Conservation (phyloP, 306 rosid genomes). For the Luffa aegyptiaca region DNA sequence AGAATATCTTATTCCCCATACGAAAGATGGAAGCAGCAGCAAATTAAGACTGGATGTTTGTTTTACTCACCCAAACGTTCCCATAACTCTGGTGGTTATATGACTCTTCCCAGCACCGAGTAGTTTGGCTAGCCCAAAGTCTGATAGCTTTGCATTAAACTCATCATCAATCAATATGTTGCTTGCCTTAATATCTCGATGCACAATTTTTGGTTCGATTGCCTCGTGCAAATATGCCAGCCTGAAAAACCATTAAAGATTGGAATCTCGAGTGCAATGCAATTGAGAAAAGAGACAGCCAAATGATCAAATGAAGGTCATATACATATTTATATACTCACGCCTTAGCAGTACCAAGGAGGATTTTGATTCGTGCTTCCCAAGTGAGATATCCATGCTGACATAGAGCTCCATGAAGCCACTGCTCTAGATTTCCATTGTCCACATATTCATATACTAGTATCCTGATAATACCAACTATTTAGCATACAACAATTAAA, state of each 20-base stretch:
- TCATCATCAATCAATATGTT: conserved; percentile 84
- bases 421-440: conserved; percentile 6
- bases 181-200: conserved; percentile 89
- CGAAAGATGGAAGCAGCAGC: background rate
- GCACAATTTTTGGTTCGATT: conserved; percentile 91
- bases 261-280: background rate
- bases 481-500: background rate
- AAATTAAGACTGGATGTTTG: background rate
- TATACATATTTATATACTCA: background rate
- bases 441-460: conserved; percentile 3
- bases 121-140: conserved; percentile 89
- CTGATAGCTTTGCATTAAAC: conserved; percentile 88
- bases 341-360: conserved; percentile 7
- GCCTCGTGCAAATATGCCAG: conserved; percentile 95
- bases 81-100: conserved; percentile 94
- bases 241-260: conserved; percentile 25
- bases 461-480: background rate
- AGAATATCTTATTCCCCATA: background rate
- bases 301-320: background rate
- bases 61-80: conserved; percentile 82
- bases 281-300: background rate
- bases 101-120: conserved; percentile 81
- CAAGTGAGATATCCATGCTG: conserved; percentile 6
- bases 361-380: conserved; percentile 5
- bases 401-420: conserved; percentile 3